Conservation (phyloP, 1,284 basidiomycete species). For the Pterulicium gracile region DNA sequence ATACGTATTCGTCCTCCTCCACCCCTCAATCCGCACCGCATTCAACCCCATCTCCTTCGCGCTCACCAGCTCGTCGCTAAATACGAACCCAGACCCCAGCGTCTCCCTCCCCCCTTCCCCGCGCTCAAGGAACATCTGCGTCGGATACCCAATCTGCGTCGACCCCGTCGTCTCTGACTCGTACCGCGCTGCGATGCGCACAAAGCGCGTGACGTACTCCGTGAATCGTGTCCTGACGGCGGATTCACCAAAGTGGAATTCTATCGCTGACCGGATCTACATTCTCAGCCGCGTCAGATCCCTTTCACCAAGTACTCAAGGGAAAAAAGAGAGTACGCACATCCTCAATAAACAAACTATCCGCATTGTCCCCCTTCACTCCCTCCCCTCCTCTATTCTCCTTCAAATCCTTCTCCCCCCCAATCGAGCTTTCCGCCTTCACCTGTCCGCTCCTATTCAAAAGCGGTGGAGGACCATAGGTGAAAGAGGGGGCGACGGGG, state of each 20-base stretch:
- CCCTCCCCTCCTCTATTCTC: slow-evolving; percentile 25
- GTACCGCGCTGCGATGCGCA: slow-evolving; percentile 66
- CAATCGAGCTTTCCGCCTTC: slow-evolving; percentile 55
- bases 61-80: slow-evolving; percentile 50
- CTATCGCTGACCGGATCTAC: slow-evolving; percentile 38
- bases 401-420: slow-evolving; percentile 22
- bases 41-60: slow-evolving; percentile 58
- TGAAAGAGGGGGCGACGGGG: slow-evolving; percentile 32
- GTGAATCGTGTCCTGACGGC: slow-evolving; percentile 70
- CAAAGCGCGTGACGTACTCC: slow-evolving; percentile 69
- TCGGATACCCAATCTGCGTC: slow-evolving; percentile 57
- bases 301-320: too few relatives aligned
- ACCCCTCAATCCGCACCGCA: slow-evolving; percentile 69
- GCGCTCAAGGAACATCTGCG: slow-evolving; percentile 27
- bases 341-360: slow-evolving; percentile 87
- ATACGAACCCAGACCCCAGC: slow-evolving; percentile 62
- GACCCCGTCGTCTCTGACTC: slow-evolving; percentile 62
- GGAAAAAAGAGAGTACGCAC: slow-evolving; percentile 35
- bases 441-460: slow-evolving; percentile 46
- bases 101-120: slow-evolving; percentile 23
- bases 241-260: slow-evolving; percentile 68
- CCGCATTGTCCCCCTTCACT: slow-evolving; percentile 35
- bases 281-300: slow-evolving; percentile 1
- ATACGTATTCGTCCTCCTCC: slow-evolving; percentile 63
- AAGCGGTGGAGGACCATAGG: slow-evolving; percentile 30